phyloP scores from a whole-genome alignment of 805 yeast species.

The Candida silvicultrix region DNA sequence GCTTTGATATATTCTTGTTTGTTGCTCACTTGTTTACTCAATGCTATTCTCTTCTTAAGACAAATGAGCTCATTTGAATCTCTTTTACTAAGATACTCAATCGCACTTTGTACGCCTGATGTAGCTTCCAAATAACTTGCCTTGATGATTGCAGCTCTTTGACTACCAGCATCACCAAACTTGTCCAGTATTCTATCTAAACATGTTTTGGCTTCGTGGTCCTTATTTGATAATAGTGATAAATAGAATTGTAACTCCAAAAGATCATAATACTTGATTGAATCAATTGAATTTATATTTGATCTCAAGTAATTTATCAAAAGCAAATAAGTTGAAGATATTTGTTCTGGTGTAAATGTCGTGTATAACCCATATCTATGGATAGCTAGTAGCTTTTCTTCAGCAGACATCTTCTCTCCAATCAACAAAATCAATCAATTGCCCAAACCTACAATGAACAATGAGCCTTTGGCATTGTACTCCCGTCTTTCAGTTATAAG shows the following conservation, averaged over 20 bases:
- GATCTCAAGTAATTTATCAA: constrained; percentile 23
- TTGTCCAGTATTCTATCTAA: constrained; percentile 63
- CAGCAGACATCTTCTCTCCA: constrained; percentile 17
- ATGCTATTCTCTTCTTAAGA: constrained; percentile 19
- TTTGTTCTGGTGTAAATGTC: constrained; percentile 39
- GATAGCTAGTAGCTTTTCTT: constrained; percentile 43
- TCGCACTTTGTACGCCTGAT: constrained; percentile 32
- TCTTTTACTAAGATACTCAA: constrained; percentile 28
- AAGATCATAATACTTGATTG: constrained; percentile 44
- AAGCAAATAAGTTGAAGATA: constrained; percentile 29
- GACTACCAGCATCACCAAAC: constrained; percentile 50
- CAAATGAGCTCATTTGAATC: constrained; percentile 14
- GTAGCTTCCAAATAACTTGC: constrained; percentile 53
- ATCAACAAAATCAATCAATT: too few relatives aligned
- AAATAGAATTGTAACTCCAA: constrained; percentile 70
- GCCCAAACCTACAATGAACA: too few relatives aligned
- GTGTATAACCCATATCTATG: constrained; percentile 46
- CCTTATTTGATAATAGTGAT: constrained; percentile 53
- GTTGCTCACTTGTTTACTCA: constrained; percentile 7
- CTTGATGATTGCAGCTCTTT: constrained; percentile 48
- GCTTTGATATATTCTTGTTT: constrained; percentile 41
- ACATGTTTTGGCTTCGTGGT: constrained; percentile 61
- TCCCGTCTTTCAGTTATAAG: too few relatives aligned
- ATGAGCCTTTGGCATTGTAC: too few relatives aligned
- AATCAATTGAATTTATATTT: constrained; percentile 20